phyloP scores from a whole-genome alignment of 148 eudicot genomes.

The Vaccinium vitisidaea region DNA sequence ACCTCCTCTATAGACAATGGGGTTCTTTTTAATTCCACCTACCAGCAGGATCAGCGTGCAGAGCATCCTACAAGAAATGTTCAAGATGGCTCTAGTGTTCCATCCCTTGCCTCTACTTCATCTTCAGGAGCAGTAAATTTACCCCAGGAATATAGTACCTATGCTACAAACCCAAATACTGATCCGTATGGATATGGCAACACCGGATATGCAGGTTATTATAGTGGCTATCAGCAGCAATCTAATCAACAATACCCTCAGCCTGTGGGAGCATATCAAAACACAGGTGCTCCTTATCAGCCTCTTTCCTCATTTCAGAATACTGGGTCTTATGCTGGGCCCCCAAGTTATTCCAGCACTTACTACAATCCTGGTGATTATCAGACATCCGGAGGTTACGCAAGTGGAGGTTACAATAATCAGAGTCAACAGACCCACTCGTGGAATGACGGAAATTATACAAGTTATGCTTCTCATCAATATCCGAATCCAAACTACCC shows the following conservation, averaged over 20 bases:
- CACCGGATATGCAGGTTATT: constrained; percentile 73
- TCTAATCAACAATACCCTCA: constrained; percentile 69
- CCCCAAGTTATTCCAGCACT: constrained; percentile 98
- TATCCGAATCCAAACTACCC: constrained; percentile 63
- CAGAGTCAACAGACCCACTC: constrained; percentile 64
- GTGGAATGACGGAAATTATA: constrained; percentile 82
- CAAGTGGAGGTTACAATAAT: constrained; percentile 68
- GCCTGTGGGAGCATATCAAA: constrained; percentile 87
- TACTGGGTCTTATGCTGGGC: constrained; percentile 97
- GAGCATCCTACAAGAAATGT: constrained; percentile 41
- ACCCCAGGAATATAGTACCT: constrained; percentile 58
- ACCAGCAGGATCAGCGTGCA: constrained; percentile 48
- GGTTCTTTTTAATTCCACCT: constrained; percentile 40
- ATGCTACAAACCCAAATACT: constrained; percentile 52
- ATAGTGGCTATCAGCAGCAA: constrained; percentile 76
- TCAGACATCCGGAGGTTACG: constrained; percentile 93
- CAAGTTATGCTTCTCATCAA: constrained; percentile 59
- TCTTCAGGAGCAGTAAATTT: constrained; percentile 50
- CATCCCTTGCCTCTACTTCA: constrained; percentile 49
- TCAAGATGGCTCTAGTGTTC: constrained; percentile 46
- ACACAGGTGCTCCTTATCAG: constrained; percentile 99
- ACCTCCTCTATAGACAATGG: constrained; percentile 47
- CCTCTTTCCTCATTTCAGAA: constrained; percentile 99
- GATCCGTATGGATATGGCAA: constrained; percentile 70
- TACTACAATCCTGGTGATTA: constrained; percentile 99